phyloP scores from a whole-genome alignment of 352 stramenopile genomes.

The Pythium rishiriense region DNA sequence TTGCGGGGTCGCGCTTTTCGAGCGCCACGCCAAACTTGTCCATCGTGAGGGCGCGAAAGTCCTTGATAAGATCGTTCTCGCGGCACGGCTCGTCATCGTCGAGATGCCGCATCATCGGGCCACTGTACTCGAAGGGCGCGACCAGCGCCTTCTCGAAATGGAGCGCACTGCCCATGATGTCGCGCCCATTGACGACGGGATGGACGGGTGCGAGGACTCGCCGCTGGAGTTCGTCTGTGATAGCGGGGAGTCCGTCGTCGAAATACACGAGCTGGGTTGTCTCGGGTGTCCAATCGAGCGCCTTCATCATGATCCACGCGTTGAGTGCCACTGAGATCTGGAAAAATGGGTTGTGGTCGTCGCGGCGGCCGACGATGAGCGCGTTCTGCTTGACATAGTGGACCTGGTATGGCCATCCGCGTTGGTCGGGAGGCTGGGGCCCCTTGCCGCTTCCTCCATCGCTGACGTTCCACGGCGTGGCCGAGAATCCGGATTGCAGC shows the following conservation, averaged over 20 bases:
- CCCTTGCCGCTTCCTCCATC: not conserved
- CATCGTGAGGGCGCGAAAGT: conserved; percentile 41
- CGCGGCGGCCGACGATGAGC: conserved; percentile 27
- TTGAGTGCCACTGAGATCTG: conserved; percentile 27
- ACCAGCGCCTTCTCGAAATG: conserved; percentile 46
- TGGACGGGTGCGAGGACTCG: conserved; percentile 20
- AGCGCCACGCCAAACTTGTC: not conserved
- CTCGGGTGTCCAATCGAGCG: conserved; percentile 11
- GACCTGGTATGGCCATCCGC: conserved; percentile 1
- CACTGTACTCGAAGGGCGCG: conserved; percentile 51
- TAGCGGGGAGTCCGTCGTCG: conserved; percentile 23
- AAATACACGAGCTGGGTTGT: conserved; percentile 32
- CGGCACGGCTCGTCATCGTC: conserved; percentile 63
- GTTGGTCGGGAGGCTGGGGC: not conserved
- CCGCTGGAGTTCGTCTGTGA: conserved; percentile 28
- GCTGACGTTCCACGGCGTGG: conserved; percentile 1
- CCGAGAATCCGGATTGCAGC: not conserved
- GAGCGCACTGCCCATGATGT: conserved; percentile 31
- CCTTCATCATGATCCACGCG: conserved; percentile 30
- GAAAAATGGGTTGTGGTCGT: conserved; percentile 41
- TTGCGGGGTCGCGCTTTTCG: not conserved
- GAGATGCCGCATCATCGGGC: conserved; percentile 72
- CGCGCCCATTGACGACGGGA: conserved; percentile 18
- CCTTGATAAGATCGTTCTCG: conserved; percentile 47
- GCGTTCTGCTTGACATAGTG: conserved; percentile 19